Percentiles rank a stretch among this genome's conserved stretches.
phyloP scores from a whole-genome alignment of 495 filamentous ascomycete species.

The Penicillium verhagenii region DNA sequence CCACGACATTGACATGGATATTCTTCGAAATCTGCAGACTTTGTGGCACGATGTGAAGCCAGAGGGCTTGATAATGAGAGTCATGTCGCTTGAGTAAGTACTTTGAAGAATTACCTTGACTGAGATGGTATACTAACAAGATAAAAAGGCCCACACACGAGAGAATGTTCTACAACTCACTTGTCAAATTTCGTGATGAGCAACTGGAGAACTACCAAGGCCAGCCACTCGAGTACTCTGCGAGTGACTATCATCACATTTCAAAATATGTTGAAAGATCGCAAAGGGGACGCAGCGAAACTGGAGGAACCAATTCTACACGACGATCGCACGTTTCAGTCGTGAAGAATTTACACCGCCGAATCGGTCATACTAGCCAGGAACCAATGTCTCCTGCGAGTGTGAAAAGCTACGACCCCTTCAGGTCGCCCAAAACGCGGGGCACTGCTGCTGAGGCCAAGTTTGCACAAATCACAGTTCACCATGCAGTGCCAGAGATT shows the following conservation, averaged over 20 bases:
- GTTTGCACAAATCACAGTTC: slow-evolving; percentile 65
- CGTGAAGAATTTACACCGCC: slow-evolving; percentile 55
- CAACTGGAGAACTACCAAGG: slow-evolving; percentile 80
- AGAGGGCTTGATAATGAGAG: slow-evolving; percentile 61
- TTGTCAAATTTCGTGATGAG: slow-evolving; percentile 75
- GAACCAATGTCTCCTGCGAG: slow-evolving; percentile 47
- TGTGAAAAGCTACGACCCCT: slow-evolving; percentile 77
- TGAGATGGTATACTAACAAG: slow-evolving; percentile 1
- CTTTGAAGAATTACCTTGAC: neutral
- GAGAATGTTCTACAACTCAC: slow-evolving; percentile 84
- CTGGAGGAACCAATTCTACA: slow-evolving; percentile 40
- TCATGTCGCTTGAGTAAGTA: slow-evolving; percentile 69
- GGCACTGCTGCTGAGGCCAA: slow-evolving; percentile 38
- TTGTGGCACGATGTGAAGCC: slow-evolving; percentile 83
- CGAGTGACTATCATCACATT: slow-evolving; percentile 85
- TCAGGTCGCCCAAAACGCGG: slow-evolving; percentile 61
- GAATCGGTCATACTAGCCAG: slow-evolving; percentile 42
- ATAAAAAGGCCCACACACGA: slow-evolving; percentile 71
- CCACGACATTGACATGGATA: slow-evolving; percentile 70
- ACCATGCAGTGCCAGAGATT: slow-evolving; percentile 40
- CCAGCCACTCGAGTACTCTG: slow-evolving; percentile 69
- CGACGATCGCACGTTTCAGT: slow-evolving; percentile 70
- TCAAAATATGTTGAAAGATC: slow-evolving; percentile 37
- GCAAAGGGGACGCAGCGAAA: slow-evolving; percentile 19
- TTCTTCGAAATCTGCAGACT: slow-evolving; percentile 79